Base-by-base conservation (phyloP, 2,329 filamentous ascomycete genomes). In the Microdochium bolleyi region DNA sequence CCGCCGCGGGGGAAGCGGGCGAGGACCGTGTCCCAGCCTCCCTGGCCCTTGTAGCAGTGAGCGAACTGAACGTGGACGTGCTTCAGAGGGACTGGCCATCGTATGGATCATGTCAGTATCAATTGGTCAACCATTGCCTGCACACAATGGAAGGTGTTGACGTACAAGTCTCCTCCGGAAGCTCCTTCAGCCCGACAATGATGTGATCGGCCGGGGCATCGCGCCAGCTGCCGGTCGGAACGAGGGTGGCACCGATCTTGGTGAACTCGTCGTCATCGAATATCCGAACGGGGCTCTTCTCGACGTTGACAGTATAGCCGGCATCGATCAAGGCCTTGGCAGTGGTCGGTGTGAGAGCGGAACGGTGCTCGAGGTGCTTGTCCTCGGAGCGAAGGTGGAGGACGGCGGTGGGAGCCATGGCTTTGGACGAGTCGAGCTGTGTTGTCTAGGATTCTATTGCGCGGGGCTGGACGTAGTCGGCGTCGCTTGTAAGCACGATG, bases 11-110 rank as follows among this genome's bases (percentile, higher is more conserved):
- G 80, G 69, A 91, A 96, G 53, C 92, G 80, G 53, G 83, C 78
- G n/a, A 96, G 82, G 5, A 90, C 88, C 44, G 81, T 79, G 54
- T 89, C 82, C 89, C 89, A 96, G 25, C 86, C 87, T 25, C 73
- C 82, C 71, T 94, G 89, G 59, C 80, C 72, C 78, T 91, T 90
- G 74, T 85, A 89, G 71, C 83, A 86, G 67, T 90, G 85, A 37
- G 81, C 81, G 63, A 91, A 90, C 61, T 85, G 80, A 58, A 88
- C 77, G 64, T 87, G 83, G 22, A 82, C 82, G 66, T 92, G 87
- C 73, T 86, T 82, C 51, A 91, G 79, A 44, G 87, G 84, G 63
- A 83, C 73, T 71, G 48, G 38, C 16, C 37, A 21, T 30, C 44
- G 8, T 19, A 24, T n/a, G 16, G 38, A 27, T 51, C 27, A 52